Conservation (phyloP, 768 basidiomycete genomes). For the Myochromella boudieri region DNA sequence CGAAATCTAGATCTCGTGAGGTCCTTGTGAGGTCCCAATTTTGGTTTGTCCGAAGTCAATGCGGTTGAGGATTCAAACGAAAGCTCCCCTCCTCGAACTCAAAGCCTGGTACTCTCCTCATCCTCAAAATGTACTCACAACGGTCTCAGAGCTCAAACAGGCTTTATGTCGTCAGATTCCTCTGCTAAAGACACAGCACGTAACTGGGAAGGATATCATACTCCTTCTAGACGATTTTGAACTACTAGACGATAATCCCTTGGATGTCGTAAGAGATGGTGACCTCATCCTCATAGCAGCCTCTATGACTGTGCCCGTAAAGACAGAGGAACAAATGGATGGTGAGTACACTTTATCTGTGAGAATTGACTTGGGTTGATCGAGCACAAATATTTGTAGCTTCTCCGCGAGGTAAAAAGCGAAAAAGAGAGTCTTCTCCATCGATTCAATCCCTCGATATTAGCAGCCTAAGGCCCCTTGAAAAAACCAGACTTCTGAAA, state of each 20-base stretch:
- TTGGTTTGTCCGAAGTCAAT: slow-evolving; percentile 24
- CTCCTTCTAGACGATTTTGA: slow-evolving; percentile 49
- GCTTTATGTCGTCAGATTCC: slow-evolving; percentile 34
- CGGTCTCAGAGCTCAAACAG: slow-evolving; percentile 37
- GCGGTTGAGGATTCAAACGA: slow-evolving; percentile 52
- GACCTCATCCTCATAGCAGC: slow-evolving; percentile 41
- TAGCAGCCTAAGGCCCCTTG: not conserved
- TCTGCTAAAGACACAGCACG: slow-evolving; percentile 23
- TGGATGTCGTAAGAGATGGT: slow-evolving; percentile 45
- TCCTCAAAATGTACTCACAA: slow-evolving; percentile 18
- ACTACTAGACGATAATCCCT: slow-evolving; percentile 38
- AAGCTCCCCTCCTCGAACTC: slow-evolving; percentile 44
- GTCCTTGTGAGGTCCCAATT: slow-evolving; percentile 4
- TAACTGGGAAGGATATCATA: slow-evolving; percentile 22
- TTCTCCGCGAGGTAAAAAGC: slow-evolving; percentile 19
- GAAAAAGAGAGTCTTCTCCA: slow-evolving; percentile 21
- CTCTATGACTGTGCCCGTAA: not conserved
- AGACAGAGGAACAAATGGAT: not conserved
- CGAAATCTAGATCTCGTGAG: slow-evolving; percentile 10
- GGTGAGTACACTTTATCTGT: slow-evolving; percentile 11
- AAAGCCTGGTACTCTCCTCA: slow-evolving; percentile 54
- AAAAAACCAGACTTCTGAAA: slow-evolving; percentile 4
- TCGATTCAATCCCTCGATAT: slow-evolving; percentile 7
- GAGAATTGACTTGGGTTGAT: not conserved
- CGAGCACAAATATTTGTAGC: not conserved